A percentile compares a stretch with the other conserved stretches of the same genome.
Evolutionary conservation across 352 stramenopile genomes (phyloP).

Genomic region (Phytophthora tentaculata): DNA sequence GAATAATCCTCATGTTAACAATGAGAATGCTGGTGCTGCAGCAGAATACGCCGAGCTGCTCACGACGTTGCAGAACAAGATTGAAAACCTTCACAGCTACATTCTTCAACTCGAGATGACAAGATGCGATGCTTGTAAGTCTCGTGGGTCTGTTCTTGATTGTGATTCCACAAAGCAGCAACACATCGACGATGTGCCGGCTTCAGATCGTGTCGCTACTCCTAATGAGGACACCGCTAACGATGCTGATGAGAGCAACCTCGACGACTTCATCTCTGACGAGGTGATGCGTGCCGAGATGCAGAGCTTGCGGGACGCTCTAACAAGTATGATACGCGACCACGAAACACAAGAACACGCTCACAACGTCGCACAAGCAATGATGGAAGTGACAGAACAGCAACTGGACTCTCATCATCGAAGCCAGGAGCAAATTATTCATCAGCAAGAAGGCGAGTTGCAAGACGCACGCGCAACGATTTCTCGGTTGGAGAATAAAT

Average conservation of each 20-base stretch:
- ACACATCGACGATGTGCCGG: neutral
- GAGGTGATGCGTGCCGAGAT: slow-evolving; percentile 62
- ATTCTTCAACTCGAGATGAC: slow-evolving; percentile 53
- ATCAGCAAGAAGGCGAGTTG: slow-evolving; percentile 43
- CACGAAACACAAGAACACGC: slow-evolving; percentile 42
- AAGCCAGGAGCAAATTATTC: slow-evolving; percentile 41
- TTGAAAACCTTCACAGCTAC: slow-evolving; percentile 65
- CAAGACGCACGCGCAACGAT: slow-evolving; percentile 27
- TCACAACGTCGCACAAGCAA: slow-evolving; percentile 17
- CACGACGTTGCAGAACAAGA: slow-evolving; percentile 56
- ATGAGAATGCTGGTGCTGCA: slow-evolving; percentile 39
- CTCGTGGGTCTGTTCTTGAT: neutral
- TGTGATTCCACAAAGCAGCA: neutral
- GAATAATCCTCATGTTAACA: slow-evolving; percentile 78
- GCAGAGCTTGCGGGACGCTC: slow-evolving; percentile 42
- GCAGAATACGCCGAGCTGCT: slow-evolving; percentile 45
- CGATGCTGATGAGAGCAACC: neutral
- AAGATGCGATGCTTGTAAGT: slow-evolving; percentile 23
- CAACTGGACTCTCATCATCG: slow-evolving; percentile 33
- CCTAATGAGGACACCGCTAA: slow-evolving; percentile 3
- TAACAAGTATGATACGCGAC: slow-evolving; percentile 50
- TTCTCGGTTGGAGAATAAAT: slow-evolving; percentile 28
- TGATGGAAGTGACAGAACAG: slow-evolving; percentile 33
- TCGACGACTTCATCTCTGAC: slow-evolving; percentile 31
- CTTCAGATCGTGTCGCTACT: neutral